Percentiles rank a stretch among this genome's conserved stretches.
phyloP scores from a whole-genome alignment of 352 stramenopile genomes.

The Sclerospora graminicola region DNA sequence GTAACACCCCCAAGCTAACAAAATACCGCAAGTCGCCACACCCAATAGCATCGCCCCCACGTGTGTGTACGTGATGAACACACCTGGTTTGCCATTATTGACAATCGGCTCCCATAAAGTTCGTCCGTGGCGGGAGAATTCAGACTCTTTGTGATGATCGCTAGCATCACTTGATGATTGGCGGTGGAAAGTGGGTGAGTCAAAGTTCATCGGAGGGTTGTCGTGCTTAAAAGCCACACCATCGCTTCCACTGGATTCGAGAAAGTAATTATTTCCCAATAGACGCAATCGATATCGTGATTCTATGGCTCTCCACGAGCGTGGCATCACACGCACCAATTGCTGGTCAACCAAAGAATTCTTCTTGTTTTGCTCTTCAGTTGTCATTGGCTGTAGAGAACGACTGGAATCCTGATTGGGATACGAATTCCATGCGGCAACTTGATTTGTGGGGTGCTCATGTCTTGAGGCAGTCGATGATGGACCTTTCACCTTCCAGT shows the following conservation, averaged over 20 bases:
- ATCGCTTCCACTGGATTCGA: conserved; percentile 36
- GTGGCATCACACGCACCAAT: conserved; percentile 17
- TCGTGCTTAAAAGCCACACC: conserved; percentile 8
- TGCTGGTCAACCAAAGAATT: conserved; percentile 9
- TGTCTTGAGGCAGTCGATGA: conserved; percentile 29
- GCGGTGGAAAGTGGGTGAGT: conserved; percentile 18
- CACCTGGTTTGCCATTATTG: conserved; percentile 57
- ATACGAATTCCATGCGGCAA: background rate
- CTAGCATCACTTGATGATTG: conserved; percentile 12
- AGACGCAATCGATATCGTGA: conserved; percentile 38
- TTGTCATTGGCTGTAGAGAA: background rate
- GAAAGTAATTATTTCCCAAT: conserved; percentile 50
- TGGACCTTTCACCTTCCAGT: conserved; percentile 62
- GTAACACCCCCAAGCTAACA: conserved; percentile 71
- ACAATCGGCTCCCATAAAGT: conserved; percentile 68
- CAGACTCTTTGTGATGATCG: conserved; percentile 20
- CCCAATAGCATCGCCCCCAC: conserved; percentile 47
- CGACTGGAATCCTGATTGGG: conserved; percentile 2
- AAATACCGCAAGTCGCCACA: conserved; percentile 27
- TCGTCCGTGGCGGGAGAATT: conserved; percentile 11
- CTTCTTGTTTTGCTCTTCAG: background rate
- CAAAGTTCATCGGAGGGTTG: conserved; percentile 1
- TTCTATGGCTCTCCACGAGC: conserved; percentile 29
- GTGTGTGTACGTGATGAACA: conserved; percentile 79
- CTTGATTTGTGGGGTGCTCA: background rate